A percentile compares a stretch with the other conserved stretches of the same genome.
These are phyloP conservation scores for Apiotrichum mycotoxinovorans DNA, from an alignment of 1,284 basidiomycete genomes.

Conservation along the genomic window DNA sequence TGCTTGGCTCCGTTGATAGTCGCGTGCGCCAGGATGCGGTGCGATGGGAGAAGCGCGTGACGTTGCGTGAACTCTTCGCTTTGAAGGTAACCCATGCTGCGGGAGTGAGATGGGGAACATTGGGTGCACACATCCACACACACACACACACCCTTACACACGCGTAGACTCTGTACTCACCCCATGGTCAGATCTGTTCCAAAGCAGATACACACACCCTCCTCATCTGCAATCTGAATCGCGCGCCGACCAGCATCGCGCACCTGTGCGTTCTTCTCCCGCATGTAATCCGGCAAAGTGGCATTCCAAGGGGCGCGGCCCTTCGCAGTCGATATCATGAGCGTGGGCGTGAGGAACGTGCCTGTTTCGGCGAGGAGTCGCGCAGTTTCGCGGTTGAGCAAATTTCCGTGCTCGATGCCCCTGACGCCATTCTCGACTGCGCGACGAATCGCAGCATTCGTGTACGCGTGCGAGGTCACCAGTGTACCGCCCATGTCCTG, in stretches of 20 bases:
- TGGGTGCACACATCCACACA: no score
- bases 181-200: slow-evolving; percentile 14
- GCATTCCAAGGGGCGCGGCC: slow-evolving; percentile 21
- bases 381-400: slow-evolving; percentile 41
- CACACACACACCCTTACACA: no score
- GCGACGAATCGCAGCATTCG: slow-evolving; percentile 30
- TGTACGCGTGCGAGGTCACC: slow-evolving; percentile 39
- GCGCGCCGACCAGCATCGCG: slow-evolving; percentile 16
- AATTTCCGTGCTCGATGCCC: slow-evolving; percentile 56
- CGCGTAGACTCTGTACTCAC: slow-evolving; percentile 1
- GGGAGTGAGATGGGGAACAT: neutral
- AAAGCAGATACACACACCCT: slow-evolving; percentile 31
- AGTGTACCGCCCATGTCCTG: slow-evolving; percentile 49
- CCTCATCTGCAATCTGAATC: slow-evolving; percentile 29
- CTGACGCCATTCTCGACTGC: slow-evolving; percentile 36
- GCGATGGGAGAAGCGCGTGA: slow-evolving; percentile 48
- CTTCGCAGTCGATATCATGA: slow-evolving; percentile 29
- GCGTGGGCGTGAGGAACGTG: slow-evolving; percentile 54
- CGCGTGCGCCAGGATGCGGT: slow-evolving; percentile 52
- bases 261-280: slow-evolving; percentile 24
- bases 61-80: slow-evolving; percentile 51
- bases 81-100: slow-evolving; percentile 20
- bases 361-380: slow-evolving; percentile 40
- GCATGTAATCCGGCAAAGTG: slow-evolving; percentile 15
- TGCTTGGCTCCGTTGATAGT: slow-evolving; percentile 53